Evolutionary conservation across 257 asterid genomes (phyloP).

Genomic region (Petrea volubilis): DNA sequence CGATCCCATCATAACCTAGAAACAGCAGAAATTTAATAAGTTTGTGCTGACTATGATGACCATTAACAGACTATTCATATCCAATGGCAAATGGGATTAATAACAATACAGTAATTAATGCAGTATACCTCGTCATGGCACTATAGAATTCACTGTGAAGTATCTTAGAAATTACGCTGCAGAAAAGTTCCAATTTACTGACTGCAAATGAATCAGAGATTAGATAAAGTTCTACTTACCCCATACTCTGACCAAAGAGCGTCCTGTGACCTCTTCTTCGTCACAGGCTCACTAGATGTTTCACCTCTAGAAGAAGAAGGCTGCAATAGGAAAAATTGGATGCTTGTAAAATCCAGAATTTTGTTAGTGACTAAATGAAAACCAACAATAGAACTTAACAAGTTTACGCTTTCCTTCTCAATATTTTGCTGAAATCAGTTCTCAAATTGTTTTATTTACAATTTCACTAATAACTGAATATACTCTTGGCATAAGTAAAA

Average conservation of each 20-base stretch:
- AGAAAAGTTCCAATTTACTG: not conserved
- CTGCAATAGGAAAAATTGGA: conserved; percentile 42
- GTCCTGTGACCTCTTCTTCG: conserved; percentile 75
- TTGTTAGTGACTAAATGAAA: conserved; percentile 3
- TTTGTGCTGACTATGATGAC: not conserved
- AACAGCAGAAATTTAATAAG: not conserved
- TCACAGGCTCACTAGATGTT: conserved; percentile 56
- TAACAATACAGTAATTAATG: conserved; percentile 4
- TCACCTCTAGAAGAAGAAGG: conserved; percentile 75
- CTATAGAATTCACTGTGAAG: not conserved
- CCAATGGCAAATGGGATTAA: not conserved
- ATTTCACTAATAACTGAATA: not conserved
- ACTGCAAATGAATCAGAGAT: conserved; percentile 15
- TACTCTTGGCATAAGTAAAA: not conserved
- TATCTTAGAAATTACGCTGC: not conserved
- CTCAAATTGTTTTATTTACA: not conserved
- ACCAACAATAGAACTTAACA: not conserved
- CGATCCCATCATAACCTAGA: not conserved
- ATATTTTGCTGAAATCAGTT: not conserved
- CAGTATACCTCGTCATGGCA: not conserved
- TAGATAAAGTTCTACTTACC: conserved; percentile 42
- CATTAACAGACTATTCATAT: not conserved
- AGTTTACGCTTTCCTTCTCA: not conserved
- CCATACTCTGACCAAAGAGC: conserved; percentile 61
- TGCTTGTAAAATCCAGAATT: conserved; percentile 22